Evolutionary conservation across 2,329 filamentous ascomycete genomes (phyloP), one percentile per base, ranked within the genome.

Genomic region (Xylariaceae sp.): DNA sequence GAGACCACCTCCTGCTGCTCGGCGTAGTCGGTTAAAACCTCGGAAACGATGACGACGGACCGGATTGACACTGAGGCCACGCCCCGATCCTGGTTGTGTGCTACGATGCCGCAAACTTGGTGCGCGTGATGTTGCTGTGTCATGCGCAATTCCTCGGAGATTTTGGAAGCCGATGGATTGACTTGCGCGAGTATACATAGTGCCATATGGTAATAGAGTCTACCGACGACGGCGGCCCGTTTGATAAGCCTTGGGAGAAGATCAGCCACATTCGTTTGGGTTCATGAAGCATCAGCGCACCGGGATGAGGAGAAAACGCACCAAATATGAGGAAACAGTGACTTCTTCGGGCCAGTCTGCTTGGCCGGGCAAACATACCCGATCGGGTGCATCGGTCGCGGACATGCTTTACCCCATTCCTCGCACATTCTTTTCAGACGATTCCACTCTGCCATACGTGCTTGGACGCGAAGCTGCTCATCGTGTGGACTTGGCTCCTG

Each of bases 161-260:
- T 80, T 6, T 81, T 76, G 9, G 82, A 78, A 44, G 86, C 80
- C 55, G 88, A 73, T 0, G 92, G 92, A 71, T 96, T 88, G 18
- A 87, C 87, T 66, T 93, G 89, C 2, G 89, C 85, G 4, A 97
- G 81, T 39, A 97, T 76, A 64, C 89, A 88, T 75, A 93, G 88
- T 18, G 89, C 87, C 0, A 90, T 94, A 71, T 97, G 92, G 71
- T 95, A 97, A 72, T 96, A 92, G 7, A 97, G 79, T 51, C 90
- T 85, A 3, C 89, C 90, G 30, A 96, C 83, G 37, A 94, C 87
- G 2, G 90, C 89, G 2, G 89, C 83, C 58, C 89, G 84, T 74
- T 94, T 94, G 68, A 93, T 86, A 55, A 96, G 79, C 90, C 87
- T 90, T 23, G 4, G n/a, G 10, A 15, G 47, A 2, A 34, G 23